phyloP scores from a whole-genome alignment of 2,329 filamentous ascomycete species.

The Fusarium robinianum region DNA sequence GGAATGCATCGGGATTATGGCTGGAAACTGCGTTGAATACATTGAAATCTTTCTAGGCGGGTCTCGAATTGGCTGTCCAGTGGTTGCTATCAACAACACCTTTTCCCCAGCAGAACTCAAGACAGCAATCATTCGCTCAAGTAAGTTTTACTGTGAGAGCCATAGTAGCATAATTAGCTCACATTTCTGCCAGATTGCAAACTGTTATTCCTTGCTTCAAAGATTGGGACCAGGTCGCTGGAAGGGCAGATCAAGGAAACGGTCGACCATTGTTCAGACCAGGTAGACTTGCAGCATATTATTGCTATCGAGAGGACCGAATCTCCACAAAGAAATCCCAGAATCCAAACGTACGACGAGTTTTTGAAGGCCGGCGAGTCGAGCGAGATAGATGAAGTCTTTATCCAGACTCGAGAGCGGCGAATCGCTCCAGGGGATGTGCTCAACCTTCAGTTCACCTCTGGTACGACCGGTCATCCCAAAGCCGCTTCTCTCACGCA shows the following conservation, averaged over 20 bases:
- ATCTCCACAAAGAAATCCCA: neutral
- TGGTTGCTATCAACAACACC: constrained; percentile 24
- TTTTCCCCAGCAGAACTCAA: constrained; percentile 13
- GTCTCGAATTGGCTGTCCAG: constrained; percentile 14
- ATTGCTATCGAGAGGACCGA: too few species aligned
- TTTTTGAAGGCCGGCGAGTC: neutral
- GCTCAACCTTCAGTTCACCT: constrained; percentile 23
- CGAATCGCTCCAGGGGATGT: constrained; percentile 6
- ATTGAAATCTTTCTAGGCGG: constrained; percentile 22
- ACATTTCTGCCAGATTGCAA: constrained; percentile 4
- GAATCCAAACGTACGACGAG: neutral
- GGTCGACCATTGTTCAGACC: too few species aligned
- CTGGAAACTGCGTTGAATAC: constrained; percentile 23
- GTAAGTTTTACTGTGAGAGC: constrained; percentile 1
- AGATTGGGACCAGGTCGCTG: constrained; percentile 1
- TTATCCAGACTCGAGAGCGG: neutral
- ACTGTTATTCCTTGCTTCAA: constrained; percentile 7
- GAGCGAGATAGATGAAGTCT: neutral
- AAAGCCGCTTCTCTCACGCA: constrained; percentile 25
- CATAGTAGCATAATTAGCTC: rapidly evolving
- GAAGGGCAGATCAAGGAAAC: neutral
- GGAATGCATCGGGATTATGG: constrained; percentile 19
- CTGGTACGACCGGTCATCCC: constrained; percentile 21
- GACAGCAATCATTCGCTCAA: constrained; percentile 3
- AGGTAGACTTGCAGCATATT: too few species aligned